These are phyloP conservation scores for Phyllosticta paracitricarpa DNA, from an alignment of 2,329 filamentous ascomycete genomes.

Conservation along the genomic window DNA sequence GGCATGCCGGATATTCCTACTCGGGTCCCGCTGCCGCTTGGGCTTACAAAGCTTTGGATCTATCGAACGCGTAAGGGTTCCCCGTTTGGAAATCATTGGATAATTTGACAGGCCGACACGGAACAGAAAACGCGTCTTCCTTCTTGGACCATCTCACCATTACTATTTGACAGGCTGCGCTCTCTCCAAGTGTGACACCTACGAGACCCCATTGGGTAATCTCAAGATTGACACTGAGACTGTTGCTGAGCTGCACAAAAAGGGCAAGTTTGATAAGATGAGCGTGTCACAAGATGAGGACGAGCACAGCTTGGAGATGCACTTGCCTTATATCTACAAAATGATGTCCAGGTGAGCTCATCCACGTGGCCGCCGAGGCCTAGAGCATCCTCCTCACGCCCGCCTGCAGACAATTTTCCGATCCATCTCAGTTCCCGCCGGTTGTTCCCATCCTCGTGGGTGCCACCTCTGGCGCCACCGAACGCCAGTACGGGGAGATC, in stretches of 20 bases:
- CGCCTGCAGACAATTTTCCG: conserved; percentile 21
- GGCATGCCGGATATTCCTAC: conserved; percentile 88
- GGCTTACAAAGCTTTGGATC: conserved; percentile 83
- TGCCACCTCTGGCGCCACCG: conserved; percentile 54
- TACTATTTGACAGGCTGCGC: conserved; percentile 70
- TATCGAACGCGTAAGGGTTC: conserved; percentile 55
- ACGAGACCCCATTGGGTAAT: conserved; percentile 65
- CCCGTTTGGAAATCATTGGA: not conserved
- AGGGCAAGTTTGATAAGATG: conserved; percentile 56
- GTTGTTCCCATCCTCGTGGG: conserved; percentile 84
- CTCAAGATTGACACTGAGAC: conserved; percentile 54
- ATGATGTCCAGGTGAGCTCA: conserved; percentile 44
- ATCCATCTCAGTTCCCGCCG: conserved; percentile 51
- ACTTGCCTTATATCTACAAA: conserved; percentile 87
- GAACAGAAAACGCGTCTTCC: conserved; percentile 69
- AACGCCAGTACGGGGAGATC: conserved; percentile 58
- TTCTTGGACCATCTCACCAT: conserved; percentile 88
- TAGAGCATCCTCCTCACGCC: not conserved
- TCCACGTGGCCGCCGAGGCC: not conserved
- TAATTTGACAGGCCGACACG: not conserved
- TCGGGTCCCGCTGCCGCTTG: conserved; percentile 88
- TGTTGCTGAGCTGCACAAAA: conserved; percentile 41
- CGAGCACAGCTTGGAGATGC: conserved; percentile 95
- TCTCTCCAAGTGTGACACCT: conserved; percentile 60
- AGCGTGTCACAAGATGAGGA: conserved; percentile 56